Base-by-base conservation (phyloP, 2,329 filamentous ascomycete species). In the Shiraia bambusicola region DNA sequence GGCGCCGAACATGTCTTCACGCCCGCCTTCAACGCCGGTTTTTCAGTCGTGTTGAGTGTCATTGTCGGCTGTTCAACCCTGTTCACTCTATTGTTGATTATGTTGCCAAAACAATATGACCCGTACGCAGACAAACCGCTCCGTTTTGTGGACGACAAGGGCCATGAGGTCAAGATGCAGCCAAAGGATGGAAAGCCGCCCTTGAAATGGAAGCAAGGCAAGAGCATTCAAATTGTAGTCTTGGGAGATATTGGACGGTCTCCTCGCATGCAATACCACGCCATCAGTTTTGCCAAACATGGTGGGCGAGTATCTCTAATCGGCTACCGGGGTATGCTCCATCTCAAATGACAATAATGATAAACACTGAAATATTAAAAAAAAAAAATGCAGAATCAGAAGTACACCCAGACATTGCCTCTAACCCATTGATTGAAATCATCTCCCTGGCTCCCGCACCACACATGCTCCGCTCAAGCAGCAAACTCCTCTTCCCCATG, bases 191-290 rank as follows among this genome's bases (percentile, higher is more conserved):
- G 52, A 11, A 58, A 53, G 30, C 45, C 56, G 11, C 47, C 51
- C 3, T n/a, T 43, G 14, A 31, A 39, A 19, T 60, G 48, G 37
- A 66, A 63, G 35, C 54, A 59, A 27, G 70, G 76, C 43, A 70
- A 73, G 26, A 78, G 76, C 0, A 79, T 92, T 30, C 89, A 95
- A 69, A 82, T 98, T 37, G 78, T 98, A 12, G 93, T 98, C 13
- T 79, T 98, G 19, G 93, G 93, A 31, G 93, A 98, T 63, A 91
- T 98, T 66, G 93, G 93, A 28, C 83, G 91, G 32, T 97, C 92
- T 65, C 93, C 93, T 35, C 88, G 93, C 42, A 98, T 98, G 92
- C 91, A 97, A 65, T 97, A 98, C 60, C 93, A 98, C 78, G 92
- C 92, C 14, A 75, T 95, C 55, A 97, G 92, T 66, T 83, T 97